Conservation (phyloP, 306 rosid genomes). For the Gastrolobium bilobum region DNA sequence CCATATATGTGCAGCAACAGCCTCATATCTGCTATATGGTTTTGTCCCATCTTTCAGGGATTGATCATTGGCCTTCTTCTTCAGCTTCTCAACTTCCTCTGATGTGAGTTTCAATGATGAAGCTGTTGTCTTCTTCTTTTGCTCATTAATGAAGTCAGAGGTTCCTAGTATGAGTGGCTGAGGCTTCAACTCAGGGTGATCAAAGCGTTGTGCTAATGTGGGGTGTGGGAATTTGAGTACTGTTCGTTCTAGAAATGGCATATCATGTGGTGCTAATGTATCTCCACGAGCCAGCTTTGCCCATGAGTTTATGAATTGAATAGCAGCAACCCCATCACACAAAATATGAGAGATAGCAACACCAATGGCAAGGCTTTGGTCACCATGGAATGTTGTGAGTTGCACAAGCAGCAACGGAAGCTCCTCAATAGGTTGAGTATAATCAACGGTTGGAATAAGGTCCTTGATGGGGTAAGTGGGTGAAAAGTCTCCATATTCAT, state of each 20-base stretch:
- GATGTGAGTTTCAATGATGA: not conserved
- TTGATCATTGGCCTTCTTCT: not conserved
- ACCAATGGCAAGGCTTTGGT: not conserved
- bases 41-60: not conserved
- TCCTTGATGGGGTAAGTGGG: not conserved
- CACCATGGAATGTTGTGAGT: not conserved
- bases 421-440: not conserved
- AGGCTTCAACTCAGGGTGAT: conserved; percentile 27
- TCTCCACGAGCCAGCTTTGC: conserved; percentile 18
- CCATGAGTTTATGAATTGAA: conserved; percentile 27
- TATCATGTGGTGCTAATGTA: not conserved
- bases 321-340: not conserved
- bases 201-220: not conserved
- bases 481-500: conserved; percentile 36
- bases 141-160: not conserved
- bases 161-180: conserved; percentile 18
- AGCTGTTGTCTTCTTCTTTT: not conserved
- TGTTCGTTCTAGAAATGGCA: conserved; percentile 12
- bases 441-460: conserved; percentile 29
- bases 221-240: not conserved
- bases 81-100: conserved; percentile 35
- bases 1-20: conserved; percentile 39
- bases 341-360: not conserved
- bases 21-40: conserved; percentile 39
- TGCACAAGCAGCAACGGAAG: not conserved